A percentile compares a stretch with the other conserved stretches of the same genome.
These are phyloP conservation scores for Fusarium buxicola DNA, from an alignment of 2,329 filamentous ascomycete genomes.

Conservation along the genomic window DNA sequence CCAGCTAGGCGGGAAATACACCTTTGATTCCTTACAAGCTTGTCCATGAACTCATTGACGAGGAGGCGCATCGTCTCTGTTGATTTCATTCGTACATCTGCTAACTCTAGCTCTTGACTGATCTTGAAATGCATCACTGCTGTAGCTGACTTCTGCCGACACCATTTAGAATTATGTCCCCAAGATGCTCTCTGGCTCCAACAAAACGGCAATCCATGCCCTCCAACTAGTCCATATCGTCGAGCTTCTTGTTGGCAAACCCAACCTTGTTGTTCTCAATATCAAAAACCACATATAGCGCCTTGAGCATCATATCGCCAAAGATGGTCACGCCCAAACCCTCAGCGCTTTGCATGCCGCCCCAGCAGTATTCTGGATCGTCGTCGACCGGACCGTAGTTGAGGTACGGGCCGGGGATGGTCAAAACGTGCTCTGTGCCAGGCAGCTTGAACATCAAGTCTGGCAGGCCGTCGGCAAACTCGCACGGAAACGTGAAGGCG, in stretches of 20 bases:
- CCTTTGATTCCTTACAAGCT: slow-evolving; percentile 13
- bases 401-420: slow-evolving; percentile 66
- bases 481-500: slow-evolving; percentile 69
- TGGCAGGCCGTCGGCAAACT: slow-evolving; percentile 64
- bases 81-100: slow-evolving; percentile 10
- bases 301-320: slow-evolving; percentile 84
- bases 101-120: slow-evolving; percentile 13
- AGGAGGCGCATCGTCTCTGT: background rate
- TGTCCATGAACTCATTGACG: slow-evolving; percentile 1
- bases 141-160: slow-evolving; percentile 10
- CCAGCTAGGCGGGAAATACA: slow-evolving; percentile 34
- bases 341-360: slow-evolving; percentile 74
- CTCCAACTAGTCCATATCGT: slow-evolving; percentile 32
- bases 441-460: slow-evolving; percentile 67
- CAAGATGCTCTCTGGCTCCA: background rate
- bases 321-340: slow-evolving; percentile 70
- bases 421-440: slow-evolving; percentile 60
- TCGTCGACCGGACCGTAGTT: slow-evolving; percentile 64
- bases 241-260: slow-evolving; percentile 58
- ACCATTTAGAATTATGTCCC: slow-evolving; percentile 14
- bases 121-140: slow-evolving; percentile 17
- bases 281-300: slow-evolving; percentile 79
- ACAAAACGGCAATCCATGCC: slow-evolving; percentile 4
- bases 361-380: slow-evolving; percentile 72
- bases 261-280: slow-evolving; percentile 54